Percentiles rank a stretch among this genome's conserved stretches.
Conservation (phyloP, 305 asterid species). For the Andrographis paniculata region DNA sequence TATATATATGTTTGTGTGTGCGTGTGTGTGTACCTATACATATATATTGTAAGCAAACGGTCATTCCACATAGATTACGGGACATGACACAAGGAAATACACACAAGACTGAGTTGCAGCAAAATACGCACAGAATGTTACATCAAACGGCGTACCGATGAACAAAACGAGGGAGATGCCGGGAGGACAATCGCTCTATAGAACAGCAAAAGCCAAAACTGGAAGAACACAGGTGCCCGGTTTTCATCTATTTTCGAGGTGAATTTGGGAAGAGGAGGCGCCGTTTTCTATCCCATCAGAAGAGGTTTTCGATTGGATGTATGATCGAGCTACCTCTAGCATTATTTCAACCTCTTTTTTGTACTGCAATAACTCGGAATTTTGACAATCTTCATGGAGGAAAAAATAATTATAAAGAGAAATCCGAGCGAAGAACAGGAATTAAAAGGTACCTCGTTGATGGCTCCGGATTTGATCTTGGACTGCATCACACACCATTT, state of each 20-base stretch:
- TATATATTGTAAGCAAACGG: no score
- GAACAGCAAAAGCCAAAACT: slow-evolving; percentile 8
- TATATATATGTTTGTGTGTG: no score
- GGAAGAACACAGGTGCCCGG: slow-evolving; percentile 1
- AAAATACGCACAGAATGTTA: no score
- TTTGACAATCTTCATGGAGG: not conserved
- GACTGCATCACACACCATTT: slow-evolving; percentile 99
- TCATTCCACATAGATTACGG: no score
- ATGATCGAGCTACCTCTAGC: slow-evolving; percentile 72
- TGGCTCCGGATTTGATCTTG: slow-evolving; percentile 82
- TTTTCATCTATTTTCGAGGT: slow-evolving; percentile 26
- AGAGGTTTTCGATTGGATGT: slow-evolving; percentile 45
- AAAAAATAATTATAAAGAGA: not conserved
- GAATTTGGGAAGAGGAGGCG: slow-evolving; percentile 19
- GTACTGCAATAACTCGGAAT: slow-evolving; percentile 37
- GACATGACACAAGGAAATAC: no score
- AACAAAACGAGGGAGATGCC: not conserved
- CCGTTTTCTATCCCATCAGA: slow-evolving; percentile 21
- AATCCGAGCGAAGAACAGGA: not conserved
- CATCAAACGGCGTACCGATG: no score
- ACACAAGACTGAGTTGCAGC: no score
- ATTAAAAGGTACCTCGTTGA: slow-evolving; percentile 33
- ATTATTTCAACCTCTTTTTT: slow-evolving; percentile 88
- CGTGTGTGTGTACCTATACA: no score
- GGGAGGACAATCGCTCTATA: not conserved